Evolutionary conservation across 331 rosid species (phyloP).

Genomic region (Acacia pycnantha): DNA sequence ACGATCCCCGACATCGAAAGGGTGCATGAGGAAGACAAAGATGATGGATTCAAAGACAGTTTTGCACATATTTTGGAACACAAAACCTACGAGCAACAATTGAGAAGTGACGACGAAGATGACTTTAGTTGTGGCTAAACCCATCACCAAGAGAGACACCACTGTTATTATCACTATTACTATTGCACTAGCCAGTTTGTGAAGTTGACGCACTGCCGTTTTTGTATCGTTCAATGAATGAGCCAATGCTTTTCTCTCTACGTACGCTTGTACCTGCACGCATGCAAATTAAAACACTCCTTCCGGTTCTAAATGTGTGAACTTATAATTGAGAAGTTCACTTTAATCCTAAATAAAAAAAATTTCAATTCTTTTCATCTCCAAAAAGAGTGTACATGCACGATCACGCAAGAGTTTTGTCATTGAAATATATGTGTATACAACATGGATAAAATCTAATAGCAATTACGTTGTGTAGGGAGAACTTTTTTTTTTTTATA

Average conservation of each 20-base stretch:
- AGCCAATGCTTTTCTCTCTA: conserved; percentile 53
- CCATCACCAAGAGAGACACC: conserved; percentile 48
- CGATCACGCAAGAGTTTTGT: not conserved
- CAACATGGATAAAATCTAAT: too few species aligned
- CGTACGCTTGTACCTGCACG: conserved; percentile 46
- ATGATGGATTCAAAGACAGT: conserved; percentile 58
- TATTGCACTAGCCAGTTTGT: conserved; percentile 54
- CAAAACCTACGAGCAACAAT: conserved; percentile 52
- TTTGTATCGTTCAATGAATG: conserved; percentile 61
- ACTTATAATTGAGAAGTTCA: too few species aligned
- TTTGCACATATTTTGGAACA: conserved; percentile 62
- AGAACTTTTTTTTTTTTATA: too few species aligned
- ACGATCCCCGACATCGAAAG: conserved; percentile 62
- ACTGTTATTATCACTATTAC: conserved; percentile 47
- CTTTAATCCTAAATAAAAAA: too few species aligned
- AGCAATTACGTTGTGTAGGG: too few species aligned
- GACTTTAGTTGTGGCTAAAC: conserved; percentile 56
- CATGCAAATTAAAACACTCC: not conserved
- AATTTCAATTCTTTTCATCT: too few species aligned
- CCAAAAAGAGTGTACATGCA: not conserved
- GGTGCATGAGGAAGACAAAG: conserved; percentile 62
- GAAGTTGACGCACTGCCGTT: conserved; percentile 65
- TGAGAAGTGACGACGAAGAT: conserved; percentile 53
- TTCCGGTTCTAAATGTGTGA: too few species aligned
- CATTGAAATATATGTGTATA: not conserved